phyloP scores from a whole-genome alignment of 192 early-diverging fungal species.

The Neocallimastix lanati region DNA sequence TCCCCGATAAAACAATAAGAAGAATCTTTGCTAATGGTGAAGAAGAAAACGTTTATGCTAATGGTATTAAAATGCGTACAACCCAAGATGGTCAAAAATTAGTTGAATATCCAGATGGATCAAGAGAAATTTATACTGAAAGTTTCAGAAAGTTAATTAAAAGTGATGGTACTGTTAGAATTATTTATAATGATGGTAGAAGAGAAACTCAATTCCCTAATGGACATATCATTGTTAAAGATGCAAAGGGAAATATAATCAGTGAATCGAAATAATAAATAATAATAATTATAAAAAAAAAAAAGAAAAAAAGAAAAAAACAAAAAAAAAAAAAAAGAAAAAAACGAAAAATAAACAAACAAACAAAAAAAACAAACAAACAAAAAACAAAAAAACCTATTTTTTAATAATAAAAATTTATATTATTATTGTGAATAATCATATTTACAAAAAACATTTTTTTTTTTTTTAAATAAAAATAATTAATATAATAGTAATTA shows the following conservation, averaged over 20 bases:
- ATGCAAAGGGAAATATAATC: neutral
- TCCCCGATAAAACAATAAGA: slow-evolving; percentile 8
- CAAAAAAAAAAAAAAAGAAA: too few species aligned
- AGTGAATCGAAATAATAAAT: too few species aligned
- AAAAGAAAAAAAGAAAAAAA: too few species aligned
- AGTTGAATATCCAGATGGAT: neutral
- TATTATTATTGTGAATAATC: too few species aligned
- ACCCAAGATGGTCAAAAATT: neutral
- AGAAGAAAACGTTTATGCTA: neutral
- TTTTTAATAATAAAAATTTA: too few species aligned
- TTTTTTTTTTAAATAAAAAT: too few species aligned
- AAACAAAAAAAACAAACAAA: too few species aligned
- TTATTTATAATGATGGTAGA: neutral
- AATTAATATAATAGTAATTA: too few species aligned
- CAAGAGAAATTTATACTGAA: neutral
- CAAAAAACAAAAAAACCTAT: too few species aligned
- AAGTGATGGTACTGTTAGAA: neutral
- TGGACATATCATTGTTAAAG: neutral
- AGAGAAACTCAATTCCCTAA: neutral
- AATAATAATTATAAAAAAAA: too few species aligned
- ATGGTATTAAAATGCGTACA: neutral
- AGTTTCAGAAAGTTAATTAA: neutral
- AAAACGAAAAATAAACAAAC: too few species aligned
- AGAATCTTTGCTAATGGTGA: neutral
- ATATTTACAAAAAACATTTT: too few species aligned